Conservation (phyloP, 768 basidiomycete genomes). For the Agrocybe pediades region DNA sequence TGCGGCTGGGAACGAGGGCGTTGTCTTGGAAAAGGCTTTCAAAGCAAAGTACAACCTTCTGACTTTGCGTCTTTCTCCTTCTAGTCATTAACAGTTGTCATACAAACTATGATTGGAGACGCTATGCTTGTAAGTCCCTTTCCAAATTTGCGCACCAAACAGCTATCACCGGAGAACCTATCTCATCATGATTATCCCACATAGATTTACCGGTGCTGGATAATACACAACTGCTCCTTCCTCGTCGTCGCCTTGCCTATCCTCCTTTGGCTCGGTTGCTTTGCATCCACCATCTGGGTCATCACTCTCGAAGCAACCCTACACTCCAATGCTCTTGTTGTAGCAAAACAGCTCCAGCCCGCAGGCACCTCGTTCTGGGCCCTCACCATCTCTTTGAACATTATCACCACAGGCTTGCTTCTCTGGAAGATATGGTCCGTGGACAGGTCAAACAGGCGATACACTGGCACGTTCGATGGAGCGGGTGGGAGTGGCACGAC, state of each 20-base stretch:
- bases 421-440: slow-evolving; percentile 12
- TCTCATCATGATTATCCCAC: background rate
- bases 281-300: slow-evolving; percentile 10
- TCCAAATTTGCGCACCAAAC: background rate
- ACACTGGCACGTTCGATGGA: background rate
- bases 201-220: slow-evolving; percentile 24
- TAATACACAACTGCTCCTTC: slow-evolving; percentile 21
- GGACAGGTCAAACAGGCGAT: slow-evolving; percentile 1
- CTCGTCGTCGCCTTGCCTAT: slow-evolving; percentile 13
- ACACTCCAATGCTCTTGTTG: slow-evolving; percentile 4
- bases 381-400: slow-evolving; percentile 11
- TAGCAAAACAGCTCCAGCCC: slow-evolving; percentile 4
- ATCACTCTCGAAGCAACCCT: slow-evolving; percentile 8
- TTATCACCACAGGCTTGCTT: slow-evolving; percentile 18
- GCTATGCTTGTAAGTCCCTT: slow-evolving; percentile 8
- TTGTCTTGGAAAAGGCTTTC: too few species aligned
- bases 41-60: background rate
- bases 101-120: slow-evolving; percentile 14
- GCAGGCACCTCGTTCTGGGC: slow-evolving; percentile 16
- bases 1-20: too few species aligned
- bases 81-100: slow-evolving; percentile 4
- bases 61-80: background rate
- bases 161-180: too few species aligned
- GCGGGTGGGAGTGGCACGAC: too few species aligned
- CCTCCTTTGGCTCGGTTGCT: slow-evolving; percentile 20